Percentiles rank a stretch among this genome's conserved stretches.
phyloP scores from a whole-genome alignment of 2,329 filamentous ascomycete species.

The Dothidotthia symphoricarpi region DNA sequence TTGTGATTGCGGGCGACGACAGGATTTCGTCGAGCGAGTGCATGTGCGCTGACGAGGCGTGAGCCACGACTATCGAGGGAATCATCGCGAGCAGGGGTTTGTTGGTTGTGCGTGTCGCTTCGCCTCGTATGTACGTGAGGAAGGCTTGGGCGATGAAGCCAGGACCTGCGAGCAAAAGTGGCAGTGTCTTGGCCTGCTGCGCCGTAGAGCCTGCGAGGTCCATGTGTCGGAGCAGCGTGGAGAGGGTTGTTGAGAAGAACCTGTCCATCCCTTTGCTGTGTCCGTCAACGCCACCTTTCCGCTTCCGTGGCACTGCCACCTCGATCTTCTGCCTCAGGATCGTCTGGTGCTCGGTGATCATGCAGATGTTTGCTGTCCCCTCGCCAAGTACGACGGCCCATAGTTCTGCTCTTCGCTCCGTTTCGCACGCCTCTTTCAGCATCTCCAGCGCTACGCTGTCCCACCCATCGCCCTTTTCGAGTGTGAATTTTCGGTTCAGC shows the following conservation, averaged over 20 bases:
- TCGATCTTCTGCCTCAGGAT: slow-evolving; percentile 70
- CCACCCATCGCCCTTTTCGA: slow-evolving; percentile 82
- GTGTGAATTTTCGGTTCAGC: slow-evolving; percentile 78
- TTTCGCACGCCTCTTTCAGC: slow-evolving; percentile 74
- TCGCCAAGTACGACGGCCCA: slow-evolving; percentile 95
- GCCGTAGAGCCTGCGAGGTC: slow-evolving; percentile 59
- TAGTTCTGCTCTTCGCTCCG: slow-evolving; percentile 75
- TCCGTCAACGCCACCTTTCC: slow-evolving; percentile 59
- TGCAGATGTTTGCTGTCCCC: slow-evolving; percentile 75
- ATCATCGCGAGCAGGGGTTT: slow-evolving; percentile 66
- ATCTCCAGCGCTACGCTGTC: slow-evolving; percentile 82
- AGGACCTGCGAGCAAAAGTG: slow-evolving; percentile 81
- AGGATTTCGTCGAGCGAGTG: slow-evolving; percentile 87
- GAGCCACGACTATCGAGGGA: slow-evolving; percentile 68
- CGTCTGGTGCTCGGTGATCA: slow-evolving; percentile 78
- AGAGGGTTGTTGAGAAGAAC: slow-evolving; percentile 76
- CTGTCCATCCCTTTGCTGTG: slow-evolving; percentile 69
- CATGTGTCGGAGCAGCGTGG: slow-evolving; percentile 73
- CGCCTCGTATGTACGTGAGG: slow-evolving; percentile 66
- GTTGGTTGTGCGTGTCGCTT: slow-evolving; percentile 65
- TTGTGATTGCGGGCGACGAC: slow-evolving; percentile 72
- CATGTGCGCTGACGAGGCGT: slow-evolving; percentile 80
- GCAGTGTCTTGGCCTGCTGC: slow-evolving; percentile 42
- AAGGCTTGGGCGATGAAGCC: slow-evolving; percentile 85
- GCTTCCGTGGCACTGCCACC: slow-evolving; percentile 65